Conservation (phyloP, 208 protist genomes). For the Trypanosoma cruzi region DNA sequence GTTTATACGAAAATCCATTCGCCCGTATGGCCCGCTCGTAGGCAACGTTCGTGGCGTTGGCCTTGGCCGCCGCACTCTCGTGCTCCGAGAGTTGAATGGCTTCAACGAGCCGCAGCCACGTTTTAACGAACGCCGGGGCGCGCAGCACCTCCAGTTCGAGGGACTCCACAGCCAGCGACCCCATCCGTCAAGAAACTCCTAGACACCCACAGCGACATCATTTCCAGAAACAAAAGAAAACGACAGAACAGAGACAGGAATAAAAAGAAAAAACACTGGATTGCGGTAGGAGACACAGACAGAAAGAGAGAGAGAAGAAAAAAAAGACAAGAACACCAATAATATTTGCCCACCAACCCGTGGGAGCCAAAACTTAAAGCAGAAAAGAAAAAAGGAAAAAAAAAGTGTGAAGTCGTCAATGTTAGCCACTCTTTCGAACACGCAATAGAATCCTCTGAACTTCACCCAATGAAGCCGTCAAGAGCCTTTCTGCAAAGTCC, state of each 20-base stretch:
- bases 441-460: constrained; percentile 14
- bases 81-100: constrained; percentile 21
- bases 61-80: constrained; percentile 34
- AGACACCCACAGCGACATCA: neutral
- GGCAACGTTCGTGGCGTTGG: constrained; percentile 65
- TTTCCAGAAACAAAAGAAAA: too few species aligned
- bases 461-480: constrained; percentile 10
- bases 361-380: neutral
- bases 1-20: constrained; percentile 79
- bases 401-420: neutral
- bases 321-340: neutral
- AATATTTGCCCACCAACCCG: neutral
- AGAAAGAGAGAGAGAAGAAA: too few species aligned
- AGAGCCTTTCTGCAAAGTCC: constrained; percentile 24
- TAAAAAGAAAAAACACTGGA: too few species aligned
- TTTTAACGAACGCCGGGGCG: constrained; percentile 46
- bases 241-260: too few species aligned
- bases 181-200: constrained; percentile 16
- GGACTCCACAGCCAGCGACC: constrained; percentile 23
- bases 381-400: constrained; percentile 3
- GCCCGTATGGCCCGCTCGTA: constrained; percentile 78
- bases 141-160: constrained; percentile 76
- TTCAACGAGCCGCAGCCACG: constrained; percentile 63
- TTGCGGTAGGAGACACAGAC: too few species aligned
- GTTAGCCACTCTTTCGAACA: neutral